Base-by-base conservation (phyloP, 345 rosid species). In the Cardamine resedifolia region DNA sequence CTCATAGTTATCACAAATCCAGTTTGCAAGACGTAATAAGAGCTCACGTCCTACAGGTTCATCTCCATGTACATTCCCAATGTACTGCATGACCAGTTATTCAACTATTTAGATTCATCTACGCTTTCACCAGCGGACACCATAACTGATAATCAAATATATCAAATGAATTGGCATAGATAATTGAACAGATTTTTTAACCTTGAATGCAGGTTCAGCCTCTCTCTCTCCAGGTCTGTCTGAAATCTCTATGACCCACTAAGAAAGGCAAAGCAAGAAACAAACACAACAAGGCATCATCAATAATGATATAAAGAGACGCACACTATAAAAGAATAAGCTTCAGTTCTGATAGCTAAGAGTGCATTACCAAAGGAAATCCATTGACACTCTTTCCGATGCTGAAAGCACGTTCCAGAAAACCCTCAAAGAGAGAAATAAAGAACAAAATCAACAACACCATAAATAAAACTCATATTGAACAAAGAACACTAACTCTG, bases 181-280 rank as follows among this genome's bases (percentile, higher is more conserved):
- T 10, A 58, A 20, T 3, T 60, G n/a, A 36, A 16, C 20, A 56
- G 24, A 34, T 56, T 16, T 24, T 79, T 14, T 78, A 71, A 91
- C 99, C 96, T 95, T 91, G 78, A 95, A 95, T 39, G 99, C 96
- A 78, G 97, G 99, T 81, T 95, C 86, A 65, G 90, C 86, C 82
- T 95, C 97, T 77, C 81, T 85, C 73, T 76, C 77, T 19, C 97
- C 90, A 31, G 97, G 99, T 60, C 69, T 87, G 85, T 91, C 96
- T 44, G 97, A 95, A 44, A 95, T 91, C 85, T 90, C 99, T 66
- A 95, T 85, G 73, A 90, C 99, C 99, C 91, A 90, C 99, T 95
- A 66, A 19, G 58, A 24, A 56, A 34, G 59, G 60, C 2, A 78
- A 58, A 57, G 27, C 36, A 64, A 16, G 64, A 58, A 16, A 50